Evolutionary conservation across 2,329 filamentous ascomycete genomes (phyloP).

Genomic region (Myriosclerotinia curreyana): DNA sequence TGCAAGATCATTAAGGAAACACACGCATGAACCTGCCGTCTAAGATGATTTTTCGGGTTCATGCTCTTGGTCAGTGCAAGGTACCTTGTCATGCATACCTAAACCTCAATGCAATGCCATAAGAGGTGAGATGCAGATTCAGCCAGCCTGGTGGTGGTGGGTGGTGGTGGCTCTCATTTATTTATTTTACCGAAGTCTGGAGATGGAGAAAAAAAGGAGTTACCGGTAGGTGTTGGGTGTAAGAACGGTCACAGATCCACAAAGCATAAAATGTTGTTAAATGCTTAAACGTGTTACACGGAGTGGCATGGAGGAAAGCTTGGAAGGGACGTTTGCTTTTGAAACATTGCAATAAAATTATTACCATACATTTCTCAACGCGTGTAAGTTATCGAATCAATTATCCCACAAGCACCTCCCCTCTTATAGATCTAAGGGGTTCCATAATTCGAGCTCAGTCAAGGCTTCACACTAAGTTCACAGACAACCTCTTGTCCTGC

Average conservation of each 20-base stretch:
- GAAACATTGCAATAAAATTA: slow-evolving; percentile 12
- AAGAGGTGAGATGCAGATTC: slow-evolving; percentile 18
- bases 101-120: not conserved
- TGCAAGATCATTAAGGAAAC: slow-evolving; percentile 9
- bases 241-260: slow-evolving; percentile 10
- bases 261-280: not conserved
- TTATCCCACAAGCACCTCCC: slow-evolving; percentile 7
- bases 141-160: slow-evolving; percentile 15
- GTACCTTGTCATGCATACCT: slow-evolving; percentile 2
- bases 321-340: slow-evolving; percentile 15
- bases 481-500: slow-evolving; percentile 7
- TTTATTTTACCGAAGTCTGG: slow-evolving; percentile 10
- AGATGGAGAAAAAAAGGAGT: slow-evolving; percentile 3
- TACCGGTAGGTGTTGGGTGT: too few species aligned
- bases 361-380: slow-evolving; percentile 10
- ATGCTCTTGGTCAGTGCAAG: slow-evolving; percentile 3
- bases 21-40: slow-evolving; percentile 11
- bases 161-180: not conserved
- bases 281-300: slow-evolving; percentile 1
- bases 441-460: not conserved
- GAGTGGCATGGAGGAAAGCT: not conserved
- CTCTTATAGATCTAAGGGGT: not conserved
- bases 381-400: slow-evolving; percentile 13
- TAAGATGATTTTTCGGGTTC: slow-evolving; percentile 6
- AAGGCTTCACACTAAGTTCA: slow-evolving; percentile 1